Evolutionary conservation across 2,329 filamentous ascomycete genomes (phyloP).

Genomic region (Arthrobotrys sinensis): DNA sequence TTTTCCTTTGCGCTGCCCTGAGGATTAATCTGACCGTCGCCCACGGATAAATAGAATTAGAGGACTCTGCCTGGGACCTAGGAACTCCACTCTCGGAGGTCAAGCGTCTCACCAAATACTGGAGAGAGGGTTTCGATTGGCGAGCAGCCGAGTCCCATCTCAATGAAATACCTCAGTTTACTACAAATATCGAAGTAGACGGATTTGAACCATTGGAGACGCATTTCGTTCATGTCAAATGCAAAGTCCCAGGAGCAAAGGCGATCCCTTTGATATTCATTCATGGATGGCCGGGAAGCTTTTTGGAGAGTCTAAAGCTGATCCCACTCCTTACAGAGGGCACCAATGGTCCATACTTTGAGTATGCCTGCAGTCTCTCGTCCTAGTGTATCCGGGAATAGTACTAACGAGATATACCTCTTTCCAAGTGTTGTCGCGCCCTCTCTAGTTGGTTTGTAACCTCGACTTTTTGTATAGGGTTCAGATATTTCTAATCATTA

Average conservation of each 20-base stretch:
- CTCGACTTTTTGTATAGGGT: too few relatives aligned
- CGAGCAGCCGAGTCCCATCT: slow-evolving; percentile 63
- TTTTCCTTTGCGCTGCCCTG: neutral
- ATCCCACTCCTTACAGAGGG: slow-evolving; percentile 39
- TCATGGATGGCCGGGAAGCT: slow-evolving; percentile 70
- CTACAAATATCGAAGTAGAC: slow-evolving; percentile 62
- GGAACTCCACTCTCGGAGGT: slow-evolving; percentile 49
- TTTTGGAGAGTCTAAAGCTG: slow-evolving; percentile 66
- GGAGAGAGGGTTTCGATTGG: slow-evolving; percentile 65
- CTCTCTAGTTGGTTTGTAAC: slow-evolving; percentile 61
- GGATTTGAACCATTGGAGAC: slow-evolving; percentile 60
- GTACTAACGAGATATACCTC: neutral
- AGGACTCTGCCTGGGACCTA: slow-evolving; percentile 34
- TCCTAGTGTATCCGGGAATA: neutral
- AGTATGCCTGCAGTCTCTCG: slow-evolving; percentile 10
- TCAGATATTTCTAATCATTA: neutral
- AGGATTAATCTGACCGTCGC: neutral
- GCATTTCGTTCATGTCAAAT: slow-evolving; percentile 66
- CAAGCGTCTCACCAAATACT: slow-evolving; percentile 62
- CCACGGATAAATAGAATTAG: slow-evolving; percentile 29
- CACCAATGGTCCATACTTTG: slow-evolving; percentile 37
- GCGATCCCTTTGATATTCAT: slow-evolving; percentile 69
- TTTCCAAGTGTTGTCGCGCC: slow-evolving; percentile 68
- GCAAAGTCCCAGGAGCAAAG: slow-evolving; percentile 61
- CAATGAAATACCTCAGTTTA: slow-evolving; percentile 65